Evolutionary conservation across 2,329 filamentous ascomycete species (phyloP).

Genomic region (Mycosphaerelloides madeirae): DNA sequence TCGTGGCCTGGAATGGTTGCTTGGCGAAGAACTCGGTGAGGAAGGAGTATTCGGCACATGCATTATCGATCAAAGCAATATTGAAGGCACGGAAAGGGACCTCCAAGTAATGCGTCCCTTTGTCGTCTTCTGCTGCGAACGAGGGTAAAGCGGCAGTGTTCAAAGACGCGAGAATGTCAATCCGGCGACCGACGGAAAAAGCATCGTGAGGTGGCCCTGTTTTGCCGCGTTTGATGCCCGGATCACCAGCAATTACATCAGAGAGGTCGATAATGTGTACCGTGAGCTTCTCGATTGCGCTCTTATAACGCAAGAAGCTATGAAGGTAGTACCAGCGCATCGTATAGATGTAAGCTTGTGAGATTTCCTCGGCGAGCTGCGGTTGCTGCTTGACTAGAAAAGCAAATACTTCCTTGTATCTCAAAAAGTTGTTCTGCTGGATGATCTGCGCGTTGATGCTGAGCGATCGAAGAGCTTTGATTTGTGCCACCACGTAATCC

Average conservation of each 20-base stretch:
- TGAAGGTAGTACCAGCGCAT: slow-evolving; percentile 98
- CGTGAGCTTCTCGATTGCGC: slow-evolving; percentile 77
- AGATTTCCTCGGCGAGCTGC: slow-evolving; percentile 81
- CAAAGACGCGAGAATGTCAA: slow-evolving; percentile 71
- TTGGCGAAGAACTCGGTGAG: slow-evolving; percentile 84
- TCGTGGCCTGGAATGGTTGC: slow-evolving; percentile 69
- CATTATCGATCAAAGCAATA: slow-evolving; percentile 86
- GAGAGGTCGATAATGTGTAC: slow-evolving; percentile 77
- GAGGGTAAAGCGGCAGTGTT: slow-evolving; percentile 76
- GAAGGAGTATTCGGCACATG: slow-evolving; percentile 91
- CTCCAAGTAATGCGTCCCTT: slow-evolving; percentile 79
- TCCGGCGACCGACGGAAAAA: slow-evolving; percentile 80
- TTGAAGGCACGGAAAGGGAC: slow-evolving; percentile 92
- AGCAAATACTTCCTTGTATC: slow-evolving; percentile 79
- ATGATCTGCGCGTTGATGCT: slow-evolving; percentile 97
- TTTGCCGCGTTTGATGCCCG: slow-evolving; percentile 41
- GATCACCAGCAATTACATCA: slow-evolving; percentile 68
- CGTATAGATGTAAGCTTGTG: slow-evolving; percentile 91
- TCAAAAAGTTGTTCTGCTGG: slow-evolving; percentile 85
- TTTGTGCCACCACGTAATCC: slow-evolving; percentile 89
- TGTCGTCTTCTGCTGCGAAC: slow-evolving; percentile 86
- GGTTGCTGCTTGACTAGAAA: slow-evolving; percentile 81
- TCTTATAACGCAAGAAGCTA: slow-evolving; percentile 83
- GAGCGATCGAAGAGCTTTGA: slow-evolving; percentile 87
- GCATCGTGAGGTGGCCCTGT: slow-evolving; percentile 60